Evolutionary conservation across 441 rosid genomes (phyloP), one percentile per base, ranked within the genome.

Genomic region (Rhodomyrtus psidioides): DNA sequence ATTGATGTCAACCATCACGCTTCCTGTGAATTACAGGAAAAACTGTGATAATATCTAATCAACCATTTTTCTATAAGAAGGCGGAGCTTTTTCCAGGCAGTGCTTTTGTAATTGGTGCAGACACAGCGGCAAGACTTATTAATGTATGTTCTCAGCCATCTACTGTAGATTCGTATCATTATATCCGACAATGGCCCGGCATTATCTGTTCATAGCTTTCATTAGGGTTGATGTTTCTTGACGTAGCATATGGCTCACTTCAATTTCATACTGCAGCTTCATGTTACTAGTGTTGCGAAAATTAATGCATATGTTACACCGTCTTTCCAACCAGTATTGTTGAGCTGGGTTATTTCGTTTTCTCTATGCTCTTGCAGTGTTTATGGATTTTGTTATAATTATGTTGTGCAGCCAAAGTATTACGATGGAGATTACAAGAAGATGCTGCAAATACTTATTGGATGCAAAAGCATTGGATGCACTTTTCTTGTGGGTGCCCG

Each of bases 51-150:
- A 86, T 97, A 89, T 97, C 99, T 89, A 96, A 92, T 89, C 98
- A 97, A 92, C 99, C 99, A 83, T 96, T 89, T 86, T 97, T 96
- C 86, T 95, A 97, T 89, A 97, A 94, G 95, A 97, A 96, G 91
- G 98, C 98, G 76, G 97, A 95, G 84, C 93, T 97, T 84, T 97
- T 97, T 85, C 98, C 98, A 7, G 99, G 98, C 86, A 97, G 99
- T 89, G 93, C 96, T 83, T 96, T 97, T 89, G 99, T 96, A 42
- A 94, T 96, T 87, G 99, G 99, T 62, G 98, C 93, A 42, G 99
- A 97, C 89, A 97, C 99, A 56, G 96, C 92, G 82, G 96, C 91
- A 62, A 95, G 99, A 91, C 96, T 97, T 86, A 93, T 94, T 70
- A 86, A 95, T 91, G 99, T 96, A 92, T 51, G 96, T 81, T 82